phyloP scores from a whole-genome alignment of 2,329 filamentous ascomycete genomes.

The Diplodia corticola region DNA sequence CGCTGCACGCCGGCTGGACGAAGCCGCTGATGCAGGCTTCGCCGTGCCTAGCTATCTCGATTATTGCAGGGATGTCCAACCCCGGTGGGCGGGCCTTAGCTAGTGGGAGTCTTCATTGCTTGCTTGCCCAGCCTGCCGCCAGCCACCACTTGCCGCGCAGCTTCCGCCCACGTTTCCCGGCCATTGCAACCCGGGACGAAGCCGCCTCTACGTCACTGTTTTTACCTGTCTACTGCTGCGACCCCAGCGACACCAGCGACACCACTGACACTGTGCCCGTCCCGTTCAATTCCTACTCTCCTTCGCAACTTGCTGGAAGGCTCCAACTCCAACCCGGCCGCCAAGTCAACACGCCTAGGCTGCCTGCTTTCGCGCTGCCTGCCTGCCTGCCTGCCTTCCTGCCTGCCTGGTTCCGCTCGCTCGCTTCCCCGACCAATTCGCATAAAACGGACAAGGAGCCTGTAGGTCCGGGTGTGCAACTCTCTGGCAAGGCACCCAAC shows the following conservation, averaged over 20 bases:
- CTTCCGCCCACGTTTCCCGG: neutral
- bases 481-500: too few relatives aligned
- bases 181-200: too few relatives aligned
- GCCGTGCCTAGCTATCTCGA: conserved; percentile 2
- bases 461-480: too few relatives aligned
- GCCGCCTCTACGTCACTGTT: neutral
- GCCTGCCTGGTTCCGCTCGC: too few relatives aligned
- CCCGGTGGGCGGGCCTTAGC: neutral
- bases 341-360: neutral
- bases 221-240: neutral
- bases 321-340: neutral
- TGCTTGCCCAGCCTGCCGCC: neutral
- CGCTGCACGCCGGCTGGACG: too few relatives aligned
- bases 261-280: neutral
- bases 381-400: neutral
- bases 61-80: conserved; percentile 3
- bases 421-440: too few relatives aligned
- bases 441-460: too few relatives aligned
- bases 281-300: neutral
- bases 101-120: neutral
- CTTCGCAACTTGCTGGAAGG: neutral
- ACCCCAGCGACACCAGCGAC: neutral
- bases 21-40: neutral
- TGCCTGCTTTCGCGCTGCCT: neutral
- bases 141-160: neutral